These are phyloP conservation scores for Gossypium lobatum DNA, from an alignment of 441 rosid genomes.

Conservation along the genomic window DNA sequence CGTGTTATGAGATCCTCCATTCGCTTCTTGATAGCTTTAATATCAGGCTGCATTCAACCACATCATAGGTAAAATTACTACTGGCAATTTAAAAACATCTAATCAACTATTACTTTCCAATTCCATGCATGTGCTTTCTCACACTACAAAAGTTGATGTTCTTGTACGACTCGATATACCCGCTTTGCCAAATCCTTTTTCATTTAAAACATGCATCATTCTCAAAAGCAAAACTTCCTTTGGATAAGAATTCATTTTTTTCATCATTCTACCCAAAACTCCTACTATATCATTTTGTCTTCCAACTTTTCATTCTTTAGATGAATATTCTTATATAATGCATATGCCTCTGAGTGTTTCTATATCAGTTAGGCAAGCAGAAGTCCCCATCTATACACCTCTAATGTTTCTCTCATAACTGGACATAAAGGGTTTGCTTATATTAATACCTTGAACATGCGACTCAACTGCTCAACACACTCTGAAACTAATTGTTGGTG, in stretches of 20 bases:
- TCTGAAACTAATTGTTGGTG: constrained; percentile 77
- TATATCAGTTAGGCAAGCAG: neutral
- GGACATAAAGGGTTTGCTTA: neutral
- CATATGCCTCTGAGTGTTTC: neutral
- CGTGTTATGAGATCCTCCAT: constrained; percentile 86
- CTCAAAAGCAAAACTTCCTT: too few relatives aligned
- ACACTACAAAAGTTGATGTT: neutral
- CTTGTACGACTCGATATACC: too few relatives aligned
- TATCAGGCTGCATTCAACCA: constrained; percentile 69
- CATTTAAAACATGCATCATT: neutral
- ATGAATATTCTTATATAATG: neutral
- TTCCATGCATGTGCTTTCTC: neutral
- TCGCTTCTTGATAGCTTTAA: constrained; percentile 88
- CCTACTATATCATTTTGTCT: neutral
- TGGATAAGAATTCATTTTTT: too few relatives aligned
- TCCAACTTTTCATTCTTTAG: neutral
- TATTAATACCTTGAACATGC: constrained; percentile 85
- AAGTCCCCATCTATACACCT: too few relatives aligned
- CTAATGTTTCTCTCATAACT: too few relatives aligned
- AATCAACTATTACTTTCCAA: neutral
- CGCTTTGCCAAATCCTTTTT: neutral
- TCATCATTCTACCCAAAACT: neutral
- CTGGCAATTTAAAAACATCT: too few relatives aligned
- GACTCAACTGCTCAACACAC: constrained; percentile 88
- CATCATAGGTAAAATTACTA: too few relatives aligned